These are phyloP conservation scores for Gnomoniopsis sp. DNA, from an alignment of 2,329 filamentous ascomycete species.

Conservation along the genomic window DNA sequence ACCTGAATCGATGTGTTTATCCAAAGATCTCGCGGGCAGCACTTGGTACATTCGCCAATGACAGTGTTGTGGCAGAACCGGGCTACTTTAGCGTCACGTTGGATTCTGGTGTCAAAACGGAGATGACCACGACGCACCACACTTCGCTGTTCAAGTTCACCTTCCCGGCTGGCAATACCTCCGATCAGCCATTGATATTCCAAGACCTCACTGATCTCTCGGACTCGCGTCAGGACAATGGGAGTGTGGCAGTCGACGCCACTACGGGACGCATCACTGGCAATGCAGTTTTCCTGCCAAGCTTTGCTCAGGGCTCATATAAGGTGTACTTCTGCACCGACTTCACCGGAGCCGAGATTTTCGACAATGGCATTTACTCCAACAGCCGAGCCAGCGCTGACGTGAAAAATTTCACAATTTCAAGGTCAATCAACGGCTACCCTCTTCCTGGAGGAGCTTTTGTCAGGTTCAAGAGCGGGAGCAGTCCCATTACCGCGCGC, in stretches of 20 bases:
- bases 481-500: slow-evolving; percentile 56
- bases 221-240: slow-evolving; percentile 57
- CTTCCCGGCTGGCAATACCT: slow-evolving; percentile 45
- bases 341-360: slow-evolving; percentile 55
- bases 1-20: slow-evolving; percentile 60
- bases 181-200: slow-evolving; percentile 56
- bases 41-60: slow-evolving; percentile 44
- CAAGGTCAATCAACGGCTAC: slow-evolving; percentile 48
- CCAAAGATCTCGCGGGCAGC: slow-evolving; percentile 41
- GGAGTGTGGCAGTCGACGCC: slow-evolving; percentile 50
- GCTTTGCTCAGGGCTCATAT: slow-evolving; percentile 62
- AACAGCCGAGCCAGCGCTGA: slow-evolving; percentile 51
- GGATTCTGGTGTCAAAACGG: slow-evolving; percentile 53
- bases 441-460: slow-evolving; percentile 61
- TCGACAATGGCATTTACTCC: slow-evolving; percentile 59
- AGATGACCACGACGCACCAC: slow-evolving; percentile 67
- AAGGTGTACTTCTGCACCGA: slow-evolving; percentile 64
- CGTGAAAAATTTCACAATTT: slow-evolving; percentile 45
- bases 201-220: slow-evolving; percentile 65
- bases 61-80: slow-evolving; percentile 53
- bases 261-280: slow-evolving; percentile 59
- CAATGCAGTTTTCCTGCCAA: slow-evolving; percentile 59
- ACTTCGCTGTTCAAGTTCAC: slow-evolving; percentile 64
- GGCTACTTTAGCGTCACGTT: slow-evolving; percentile 65
- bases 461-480: slow-evolving; percentile 52